Evolutionary conservation across 2,329 filamentous ascomycete species (phyloP), one percentile per base, ranked within the genome.

Genomic region (Tolypocladium tropicale): DNA sequence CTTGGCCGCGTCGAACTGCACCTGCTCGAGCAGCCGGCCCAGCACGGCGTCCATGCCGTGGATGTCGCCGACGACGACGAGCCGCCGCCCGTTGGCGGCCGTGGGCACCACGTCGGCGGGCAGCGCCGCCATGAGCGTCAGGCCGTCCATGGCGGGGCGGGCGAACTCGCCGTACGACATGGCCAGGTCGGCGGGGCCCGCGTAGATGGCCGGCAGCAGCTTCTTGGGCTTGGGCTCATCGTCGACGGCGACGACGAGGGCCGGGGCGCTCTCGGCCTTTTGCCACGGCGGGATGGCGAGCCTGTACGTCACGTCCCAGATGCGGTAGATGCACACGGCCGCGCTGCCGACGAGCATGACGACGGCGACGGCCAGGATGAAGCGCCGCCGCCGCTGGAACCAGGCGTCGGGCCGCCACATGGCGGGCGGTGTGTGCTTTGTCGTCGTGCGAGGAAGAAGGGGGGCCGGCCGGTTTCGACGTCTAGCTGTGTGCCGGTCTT

Each of bases 51-150:
- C 83, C 76, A 94, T 94, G 52, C 94, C 94, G 73, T 97, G 93
- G 16, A 97, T 90, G 72, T 99, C 94, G 55, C 94, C 93, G 36
- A 97, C 78, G 58, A 97, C 78, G 36, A 97, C 76, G 28, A 99
- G 74, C 21, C 91, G 78, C 55, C 80, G 82, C 25, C 73, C 64
- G 39, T 74, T 72, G 23, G 68, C 56, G 30, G 63, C 50, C 4
- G 72, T 73, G 3, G 70, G 66, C 21, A 73, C 57, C 50, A 67
- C 55, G 41, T 65, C 53, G 11, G 58, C 55, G 12, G 71, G 67
- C 10, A 76, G 61, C 18, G 60, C 58, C 34, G 64, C 65, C 37
- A 69, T 59, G 52, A 70, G 63, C 11, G 61, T 65, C 28, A 70
- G 65, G 36, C 61, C 63, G 36, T 68, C 64, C 60, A 77, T 66